Percentiles rank a stretch among this genome's conserved stretches.
Evolutionary conservation across 2,329 filamentous ascomycete species (phyloP).

Genomic region (Phyllosticta citrichinensis): DNA sequence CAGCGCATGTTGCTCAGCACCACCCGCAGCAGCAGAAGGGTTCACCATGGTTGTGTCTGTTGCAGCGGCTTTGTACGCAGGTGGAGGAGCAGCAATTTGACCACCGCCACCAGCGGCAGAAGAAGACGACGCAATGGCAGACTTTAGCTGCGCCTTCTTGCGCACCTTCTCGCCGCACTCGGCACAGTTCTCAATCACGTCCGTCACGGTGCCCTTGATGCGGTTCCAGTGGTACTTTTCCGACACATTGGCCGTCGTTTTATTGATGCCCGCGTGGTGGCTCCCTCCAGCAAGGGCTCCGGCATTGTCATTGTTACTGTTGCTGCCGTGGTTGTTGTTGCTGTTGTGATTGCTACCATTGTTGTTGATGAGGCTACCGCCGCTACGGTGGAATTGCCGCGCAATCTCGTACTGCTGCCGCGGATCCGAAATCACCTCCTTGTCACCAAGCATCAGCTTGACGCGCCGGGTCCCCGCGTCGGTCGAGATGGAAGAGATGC

Average conservation of each 20-base stretch:
- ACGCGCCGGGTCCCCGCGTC: background rate
- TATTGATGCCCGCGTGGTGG: constrained; percentile 91
- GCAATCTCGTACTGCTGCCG: constrained; percentile 86
- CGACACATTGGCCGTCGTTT: constrained; percentile 88
- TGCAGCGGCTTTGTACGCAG: background rate
- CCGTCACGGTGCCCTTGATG: constrained; percentile 94
- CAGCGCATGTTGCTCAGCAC: background rate
- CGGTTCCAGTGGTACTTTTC: constrained; percentile 95
- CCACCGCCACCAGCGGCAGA: background rate
- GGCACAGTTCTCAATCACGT: constrained; percentile 83
- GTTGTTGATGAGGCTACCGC: background rate
- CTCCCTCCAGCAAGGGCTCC: constrained; percentile 16
- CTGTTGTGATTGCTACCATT: background rate
- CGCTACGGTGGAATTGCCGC: constrained; percentile 55
- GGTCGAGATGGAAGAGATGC: background rate
- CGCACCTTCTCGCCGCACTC: constrained; percentile 64
- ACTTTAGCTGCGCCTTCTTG: constrained; percentile 5
- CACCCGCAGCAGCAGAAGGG: background rate
- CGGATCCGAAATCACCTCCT: constrained; percentile 90
- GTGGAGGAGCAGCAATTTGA: background rate
- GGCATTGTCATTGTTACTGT: background rate
- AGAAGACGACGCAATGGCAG: background rate
- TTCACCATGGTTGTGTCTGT: background rate
- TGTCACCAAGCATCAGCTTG: constrained; percentile 91
- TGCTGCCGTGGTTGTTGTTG: background rate